Conservation (phyloP, 2,329 filamentous ascomycete genomes). For the Nectriaceae sp. region DNA sequence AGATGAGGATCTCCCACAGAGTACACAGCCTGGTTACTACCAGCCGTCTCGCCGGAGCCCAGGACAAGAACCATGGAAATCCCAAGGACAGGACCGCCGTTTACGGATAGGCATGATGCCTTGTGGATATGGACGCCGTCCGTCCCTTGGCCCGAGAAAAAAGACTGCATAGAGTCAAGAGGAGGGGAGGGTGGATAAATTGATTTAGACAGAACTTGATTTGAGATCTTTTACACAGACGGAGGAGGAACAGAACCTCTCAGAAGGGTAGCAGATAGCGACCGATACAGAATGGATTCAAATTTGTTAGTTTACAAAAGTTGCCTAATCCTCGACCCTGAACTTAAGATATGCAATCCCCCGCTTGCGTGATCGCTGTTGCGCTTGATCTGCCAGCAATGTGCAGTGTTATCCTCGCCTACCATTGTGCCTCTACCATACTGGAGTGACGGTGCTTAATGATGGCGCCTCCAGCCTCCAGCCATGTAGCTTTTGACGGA, state of each 20-base stretch:
- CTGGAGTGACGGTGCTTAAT: too few relatives aligned
- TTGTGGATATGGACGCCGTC: constrained; percentile 15
- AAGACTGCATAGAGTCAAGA: constrained; percentile 16
- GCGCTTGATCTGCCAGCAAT: too few relatives aligned
- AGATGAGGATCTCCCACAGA: constrained; percentile 10
- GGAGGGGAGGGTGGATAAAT: constrained; percentile 12
- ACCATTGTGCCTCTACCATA: too few relatives aligned
- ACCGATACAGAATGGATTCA: constrained; percentile 15
- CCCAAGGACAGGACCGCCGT: constrained; percentile 19
- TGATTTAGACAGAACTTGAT: too few relatives aligned
- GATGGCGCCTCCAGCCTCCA: too few relatives aligned
- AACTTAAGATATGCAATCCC: too few relatives aligned
- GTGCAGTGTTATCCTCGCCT: too few relatives aligned
- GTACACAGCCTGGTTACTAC: neutral
- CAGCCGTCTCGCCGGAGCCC: constrained; percentile 21
- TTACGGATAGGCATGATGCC: constrained; percentile 9
- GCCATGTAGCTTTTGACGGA: too few relatives aligned
- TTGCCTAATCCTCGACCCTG: too few relatives aligned
- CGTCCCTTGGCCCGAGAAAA: constrained; percentile 12
- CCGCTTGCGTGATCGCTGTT: too few relatives aligned
- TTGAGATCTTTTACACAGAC: too few relatives aligned
- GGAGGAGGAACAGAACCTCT: constrained; percentile 7
- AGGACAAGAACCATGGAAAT: constrained; percentile 15
- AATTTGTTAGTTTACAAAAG: neutral
- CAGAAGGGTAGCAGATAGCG: constrained; percentile 31